These are phyloP conservation scores for Hymenoscyphus scutula DNA, from an alignment of 2,329 filamentous ascomycete genomes.

Conservation along the genomic window DNA sequence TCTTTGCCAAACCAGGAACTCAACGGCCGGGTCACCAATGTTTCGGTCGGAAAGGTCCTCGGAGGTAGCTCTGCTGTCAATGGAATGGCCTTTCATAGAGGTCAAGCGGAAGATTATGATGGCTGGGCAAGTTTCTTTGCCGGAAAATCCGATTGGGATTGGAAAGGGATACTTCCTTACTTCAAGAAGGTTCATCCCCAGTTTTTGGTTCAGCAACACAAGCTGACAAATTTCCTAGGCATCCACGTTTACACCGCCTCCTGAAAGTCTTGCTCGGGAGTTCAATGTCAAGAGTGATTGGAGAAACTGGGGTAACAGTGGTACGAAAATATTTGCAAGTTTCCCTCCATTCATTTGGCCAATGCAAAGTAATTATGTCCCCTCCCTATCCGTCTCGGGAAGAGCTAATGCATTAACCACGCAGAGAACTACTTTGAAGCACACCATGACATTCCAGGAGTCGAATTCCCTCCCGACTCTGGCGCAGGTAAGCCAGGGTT, in stretches of 20 bases:
- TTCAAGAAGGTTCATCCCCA: slow-evolving; percentile 10
- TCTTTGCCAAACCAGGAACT: not conserved
- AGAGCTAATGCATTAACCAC: not conserved
- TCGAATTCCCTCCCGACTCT: slow-evolving; percentile 6
- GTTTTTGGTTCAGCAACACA: no score
- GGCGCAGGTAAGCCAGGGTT: slow-evolving; percentile 1
- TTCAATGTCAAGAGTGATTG: slow-evolving; percentile 4
- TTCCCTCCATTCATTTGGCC: slow-evolving; percentile 9
- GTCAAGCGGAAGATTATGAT: slow-evolving; percentile 11
- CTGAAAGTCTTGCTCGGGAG: not conserved
- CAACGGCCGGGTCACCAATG: not conserved
- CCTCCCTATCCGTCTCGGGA: not conserved
- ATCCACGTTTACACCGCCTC: slow-evolving; percentile 6
- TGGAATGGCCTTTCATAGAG: slow-evolving; percentile 6
- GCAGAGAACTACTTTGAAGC: slow-evolving; percentile 4
- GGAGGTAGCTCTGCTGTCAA: slow-evolving; percentile 7
- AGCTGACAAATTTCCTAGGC: not conserved
- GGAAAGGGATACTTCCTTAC: slow-evolving; percentile 12
- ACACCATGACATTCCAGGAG: not conserved
- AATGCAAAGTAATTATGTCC: not conserved
- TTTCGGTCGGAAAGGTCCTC: slow-evolving; percentile 7
- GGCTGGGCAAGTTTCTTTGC: slow-evolving; percentile 7
- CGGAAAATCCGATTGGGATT: slow-evolving; percentile 5
- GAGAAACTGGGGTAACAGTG: slow-evolving; percentile 3
- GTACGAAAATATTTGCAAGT: slow-evolving; percentile 6